A percentile compares a stretch with the other conserved stretches of the same genome.
Evolutionary conservation across 345 rosid genomes (phyloP).

Genomic region (Brassica rapa): DNA sequence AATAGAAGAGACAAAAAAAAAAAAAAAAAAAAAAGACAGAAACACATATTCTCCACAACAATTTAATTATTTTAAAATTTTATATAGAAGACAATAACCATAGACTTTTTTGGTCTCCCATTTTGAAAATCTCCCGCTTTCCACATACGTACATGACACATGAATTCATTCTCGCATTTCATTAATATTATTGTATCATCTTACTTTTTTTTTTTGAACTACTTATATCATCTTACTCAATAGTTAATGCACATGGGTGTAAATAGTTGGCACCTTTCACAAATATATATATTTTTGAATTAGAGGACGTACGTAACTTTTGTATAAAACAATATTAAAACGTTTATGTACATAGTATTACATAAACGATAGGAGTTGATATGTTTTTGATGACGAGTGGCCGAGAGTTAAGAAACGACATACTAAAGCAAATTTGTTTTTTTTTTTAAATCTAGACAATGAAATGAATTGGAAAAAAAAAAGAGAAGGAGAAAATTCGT

Average conservation of each 20-base stretch:
- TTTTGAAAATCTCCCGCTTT: constrained; percentile 32
- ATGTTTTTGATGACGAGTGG: constrained; percentile 31
- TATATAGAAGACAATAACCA: constrained; percentile 22
- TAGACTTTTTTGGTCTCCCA: constrained; percentile 39
- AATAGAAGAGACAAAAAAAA: constrained; percentile 40
- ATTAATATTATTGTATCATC: neutral
- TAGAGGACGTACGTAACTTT: neutral
- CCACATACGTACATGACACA: constrained; percentile 9
- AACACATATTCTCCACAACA: constrained; percentile 35
- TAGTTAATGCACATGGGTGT: neutral
- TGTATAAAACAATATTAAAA: neutral
- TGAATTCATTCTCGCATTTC: constrained; percentile 10
- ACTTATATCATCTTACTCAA: neutral
- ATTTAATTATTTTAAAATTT: neutral
- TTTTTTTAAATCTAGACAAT: neutral
- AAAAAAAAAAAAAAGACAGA: constrained; percentile 8
- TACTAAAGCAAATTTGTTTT: neutral
- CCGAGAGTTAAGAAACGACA: constrained; percentile 33
- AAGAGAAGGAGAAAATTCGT: constrained; percentile 32
- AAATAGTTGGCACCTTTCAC: neutral
- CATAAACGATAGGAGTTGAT: neutral
- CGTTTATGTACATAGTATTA: neutral
- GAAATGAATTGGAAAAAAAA: constrained; percentile 29
- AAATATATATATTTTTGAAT: neutral
- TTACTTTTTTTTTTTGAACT: neutral